Evolutionary conservation across 1,284 basidiomycete species (phyloP).

Genomic region (Leccinum pallidistipes): DNA sequence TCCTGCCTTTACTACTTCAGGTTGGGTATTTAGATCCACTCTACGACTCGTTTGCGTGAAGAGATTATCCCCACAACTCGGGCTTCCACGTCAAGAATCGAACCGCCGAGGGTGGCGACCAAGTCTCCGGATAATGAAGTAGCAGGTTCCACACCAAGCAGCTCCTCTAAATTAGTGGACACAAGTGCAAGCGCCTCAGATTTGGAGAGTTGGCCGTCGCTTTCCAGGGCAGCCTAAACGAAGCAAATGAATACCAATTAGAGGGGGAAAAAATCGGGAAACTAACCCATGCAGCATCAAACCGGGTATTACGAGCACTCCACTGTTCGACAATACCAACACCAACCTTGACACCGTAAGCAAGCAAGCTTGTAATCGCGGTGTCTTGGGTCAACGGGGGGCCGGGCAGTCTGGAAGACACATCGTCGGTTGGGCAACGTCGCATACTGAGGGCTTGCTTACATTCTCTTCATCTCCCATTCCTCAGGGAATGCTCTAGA

Average conservation of each 20-base stretch:
- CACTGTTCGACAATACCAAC: constrained; percentile 56
- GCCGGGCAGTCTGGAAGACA: constrained; percentile 54
- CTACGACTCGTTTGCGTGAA: constrained; percentile 32
- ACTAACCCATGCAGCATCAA: constrained; percentile 43
- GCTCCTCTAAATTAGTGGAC: constrained; percentile 47
- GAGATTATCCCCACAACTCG: constrained; percentile 52
- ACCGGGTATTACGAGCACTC: constrained; percentile 61
- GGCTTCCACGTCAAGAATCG: constrained; percentile 41
- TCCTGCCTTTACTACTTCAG: constrained; percentile 9
- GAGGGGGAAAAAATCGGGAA: background rate
- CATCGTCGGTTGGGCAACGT: constrained; percentile 1
- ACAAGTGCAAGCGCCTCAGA: constrained; percentile 31
- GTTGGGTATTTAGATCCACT: constrained; percentile 26
- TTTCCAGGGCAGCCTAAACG: constrained; percentile 27
- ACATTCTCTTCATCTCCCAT: constrained; percentile 60
- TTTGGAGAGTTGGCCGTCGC: constrained; percentile 27
- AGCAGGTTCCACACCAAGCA: constrained; percentile 46
- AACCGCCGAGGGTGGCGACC: constrained; percentile 49
- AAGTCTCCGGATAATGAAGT: constrained; percentile 40
- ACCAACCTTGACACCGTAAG: constrained; percentile 74
- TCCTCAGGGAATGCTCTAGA: constrained; percentile 56
- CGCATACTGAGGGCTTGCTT: constrained; percentile 15
- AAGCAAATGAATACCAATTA: background rate
- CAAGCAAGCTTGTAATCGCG: constrained; percentile 59
- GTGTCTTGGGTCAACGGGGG: constrained; percentile 74